These are phyloP conservation scores for Amanita brunnescens DNA, from an alignment of 768 basidiomycete species.

Conservation along the genomic window DNA sequence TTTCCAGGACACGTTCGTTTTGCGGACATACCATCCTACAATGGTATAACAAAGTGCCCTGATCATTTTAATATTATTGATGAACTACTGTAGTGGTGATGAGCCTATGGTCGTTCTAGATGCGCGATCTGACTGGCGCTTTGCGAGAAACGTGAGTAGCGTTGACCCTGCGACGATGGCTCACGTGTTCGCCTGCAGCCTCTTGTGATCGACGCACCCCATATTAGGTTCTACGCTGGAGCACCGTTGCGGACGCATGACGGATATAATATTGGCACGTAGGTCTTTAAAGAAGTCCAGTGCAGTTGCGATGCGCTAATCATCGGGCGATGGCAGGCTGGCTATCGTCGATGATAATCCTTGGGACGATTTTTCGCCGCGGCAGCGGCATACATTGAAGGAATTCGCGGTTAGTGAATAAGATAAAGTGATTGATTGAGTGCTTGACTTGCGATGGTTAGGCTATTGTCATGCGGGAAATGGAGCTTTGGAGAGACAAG, in stretches of 20 bases:
- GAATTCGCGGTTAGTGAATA: constrained; percentile 64
- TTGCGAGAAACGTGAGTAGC: constrained; percentile 59
- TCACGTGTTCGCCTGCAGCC: constrained; percentile 37
- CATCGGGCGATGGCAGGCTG: constrained; percentile 37
- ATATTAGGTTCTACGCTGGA: constrained; percentile 85
- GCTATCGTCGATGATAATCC: constrained; percentile 82
- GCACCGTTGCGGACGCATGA: constrained; percentile 85
- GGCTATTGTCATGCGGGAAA: constrained; percentile 88
- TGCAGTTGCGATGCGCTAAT: background rate
- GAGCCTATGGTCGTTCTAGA: constrained; percentile 87
- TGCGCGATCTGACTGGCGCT: constrained; percentile 78
- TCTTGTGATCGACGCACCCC: constrained; percentile 53
- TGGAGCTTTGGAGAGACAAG: constrained; percentile 95
- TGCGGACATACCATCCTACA: constrained; percentile 81
- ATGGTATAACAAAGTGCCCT: constrained; percentile 31
- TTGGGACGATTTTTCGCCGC: constrained; percentile 75
- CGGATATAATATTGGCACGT: constrained; percentile 85
- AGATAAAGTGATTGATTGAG: background rate
- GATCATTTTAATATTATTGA: background rate
- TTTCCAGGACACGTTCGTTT: constrained; percentile 57
- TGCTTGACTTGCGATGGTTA: constrained; percentile 9
- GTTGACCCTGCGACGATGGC: background rate
- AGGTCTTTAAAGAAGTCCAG: constrained; percentile 16
- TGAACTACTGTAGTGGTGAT: constrained; percentile 38
- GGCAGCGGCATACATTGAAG: constrained; percentile 86